Base-by-base conservation (phyloP, 305 asterid genomes). In the Solanum hybrid region DNA sequence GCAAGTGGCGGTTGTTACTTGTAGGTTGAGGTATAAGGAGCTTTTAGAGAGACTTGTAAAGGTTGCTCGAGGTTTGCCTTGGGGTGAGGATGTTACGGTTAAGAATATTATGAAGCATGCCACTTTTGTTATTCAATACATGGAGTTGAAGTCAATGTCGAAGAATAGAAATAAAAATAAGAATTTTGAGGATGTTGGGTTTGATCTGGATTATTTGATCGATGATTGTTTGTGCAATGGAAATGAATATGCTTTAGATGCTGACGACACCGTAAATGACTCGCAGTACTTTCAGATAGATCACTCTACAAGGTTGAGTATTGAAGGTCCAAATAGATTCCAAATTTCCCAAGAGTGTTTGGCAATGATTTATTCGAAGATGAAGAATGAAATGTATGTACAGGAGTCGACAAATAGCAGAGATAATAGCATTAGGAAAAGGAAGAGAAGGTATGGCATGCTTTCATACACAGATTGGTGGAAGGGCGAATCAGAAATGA, bases 401-500 rank as follows among this genome's bases (percentile, higher is more conserved):
- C 91, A 88, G 89, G 91, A 90, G 22, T 89, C 76, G 22, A 90
- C 77, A 13, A 91, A 89, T 90, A 87, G 51, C 35, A 93, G 86
- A 45, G 27, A 80, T 8, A 79, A 36, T 42, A 91, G 90, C 78
- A 92, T 80, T 77, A 90, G 90, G 90, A 91, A 84, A 90, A 76
- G 88, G 85, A 85, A 19, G 88, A 91, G 78, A 87, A 86, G 42
- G 7, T 78, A 87, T n/a, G 95, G 89, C 90, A 85, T 93, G 9
- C 81, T 69, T 86, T 89, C 78, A 22, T 94, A 93, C 87, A 75
- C 90, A 24, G 98, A 96, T 27, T 96, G 98, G 98, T 96, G 99
- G 99, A 91, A 89, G 35, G 98, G 98, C 24, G 90, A 95, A 89
- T 96, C 98, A 3, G 97, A 95, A n/a, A 80, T 96, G 92, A 94